These are phyloP conservation scores for Xylaria intraflava DNA, from an alignment of 495 filamentous ascomycete genomes.

Conservation along the genomic window DNA sequence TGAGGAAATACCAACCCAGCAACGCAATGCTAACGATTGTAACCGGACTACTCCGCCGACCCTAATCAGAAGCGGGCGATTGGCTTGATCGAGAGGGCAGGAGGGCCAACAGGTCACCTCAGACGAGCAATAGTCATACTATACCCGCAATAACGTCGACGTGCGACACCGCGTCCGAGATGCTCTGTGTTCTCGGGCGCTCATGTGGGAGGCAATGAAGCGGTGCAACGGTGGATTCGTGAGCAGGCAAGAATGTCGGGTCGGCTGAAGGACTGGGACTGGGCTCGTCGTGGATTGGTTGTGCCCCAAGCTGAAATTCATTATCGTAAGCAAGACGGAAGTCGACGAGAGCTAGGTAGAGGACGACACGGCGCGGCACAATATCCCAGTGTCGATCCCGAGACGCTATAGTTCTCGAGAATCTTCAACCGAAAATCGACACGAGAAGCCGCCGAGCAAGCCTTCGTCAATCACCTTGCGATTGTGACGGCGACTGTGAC, in stretches of 20 bases:
- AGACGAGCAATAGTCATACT: constrained; percentile 7
- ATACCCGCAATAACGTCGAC: not conserved
- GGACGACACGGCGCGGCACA: not conserved
- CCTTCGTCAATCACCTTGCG: constrained; percentile 2
- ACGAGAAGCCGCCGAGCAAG: constrained; percentile 4
- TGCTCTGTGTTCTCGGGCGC: not conserved
- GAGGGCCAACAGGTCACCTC: constrained; percentile 1
- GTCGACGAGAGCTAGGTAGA: not conserved
- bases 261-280: not conserved
- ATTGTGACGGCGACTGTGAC: not conserved
- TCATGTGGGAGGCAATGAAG: constrained; percentile 3
- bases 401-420: not conserved
- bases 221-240: not conserved
- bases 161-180: not conserved
- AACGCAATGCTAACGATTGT: not conserved
- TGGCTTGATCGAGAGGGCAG: not conserved
- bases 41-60: not conserved
- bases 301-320: not conserved
- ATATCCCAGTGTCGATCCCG: not conserved
- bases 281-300: not conserved
- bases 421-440: constrained; percentile 1
- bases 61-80: not conserved
- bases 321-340: not conserved
- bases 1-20: not conserved
- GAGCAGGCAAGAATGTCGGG: not conserved